phyloP scores from a whole-genome alignment of 2,329 filamentous ascomycete species.

The Phialocephala subalpina region DNA sequence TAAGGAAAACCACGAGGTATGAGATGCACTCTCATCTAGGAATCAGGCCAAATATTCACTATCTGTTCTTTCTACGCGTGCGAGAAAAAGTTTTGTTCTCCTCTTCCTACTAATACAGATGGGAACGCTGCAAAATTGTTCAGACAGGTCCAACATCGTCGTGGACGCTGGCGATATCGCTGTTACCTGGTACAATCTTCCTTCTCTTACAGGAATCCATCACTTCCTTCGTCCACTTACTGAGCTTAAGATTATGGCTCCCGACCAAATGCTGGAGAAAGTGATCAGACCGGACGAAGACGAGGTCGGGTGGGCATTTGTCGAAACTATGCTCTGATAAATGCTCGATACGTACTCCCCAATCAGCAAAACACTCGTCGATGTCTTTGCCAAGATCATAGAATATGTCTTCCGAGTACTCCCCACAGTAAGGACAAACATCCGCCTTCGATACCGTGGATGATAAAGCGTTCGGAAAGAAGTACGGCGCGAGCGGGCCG shows the following conservation, averaged over 20 bases:
- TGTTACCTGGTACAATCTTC: neutral
- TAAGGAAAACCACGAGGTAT: too few species aligned
- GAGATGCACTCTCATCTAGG: too few species aligned
- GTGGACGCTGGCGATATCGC: neutral
- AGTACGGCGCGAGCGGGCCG: neutral
- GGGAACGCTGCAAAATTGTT: too few species aligned
- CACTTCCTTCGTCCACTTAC: slow-evolving; percentile 1
- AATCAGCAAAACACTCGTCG: slow-evolving; percentile 3
- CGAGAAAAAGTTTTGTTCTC: too few species aligned
- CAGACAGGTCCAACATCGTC: too few species aligned
- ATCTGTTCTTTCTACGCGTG: too few species aligned
- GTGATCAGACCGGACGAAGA: neutral
- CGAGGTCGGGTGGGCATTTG: neutral
- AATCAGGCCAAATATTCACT: too few species aligned
- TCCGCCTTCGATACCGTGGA: neutral
- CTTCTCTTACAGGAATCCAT: slow-evolving; percentile 5
- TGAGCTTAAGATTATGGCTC: slow-evolving; percentile 4
- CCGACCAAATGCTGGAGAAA: slow-evolving; percentile 6
- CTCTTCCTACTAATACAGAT: too few species aligned
- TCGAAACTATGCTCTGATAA: slow-evolving; percentile 3
- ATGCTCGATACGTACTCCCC: slow-evolving; percentile 1
- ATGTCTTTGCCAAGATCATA: neutral
- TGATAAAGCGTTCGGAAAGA: neutral
- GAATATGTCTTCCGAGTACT: slow-evolving; percentile 7
- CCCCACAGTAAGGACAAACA: slow-evolving; percentile 7